Evolutionary conservation across 306 rosid species (phyloP).

Genomic region (Elaeagnus macrophylla): DNA sequence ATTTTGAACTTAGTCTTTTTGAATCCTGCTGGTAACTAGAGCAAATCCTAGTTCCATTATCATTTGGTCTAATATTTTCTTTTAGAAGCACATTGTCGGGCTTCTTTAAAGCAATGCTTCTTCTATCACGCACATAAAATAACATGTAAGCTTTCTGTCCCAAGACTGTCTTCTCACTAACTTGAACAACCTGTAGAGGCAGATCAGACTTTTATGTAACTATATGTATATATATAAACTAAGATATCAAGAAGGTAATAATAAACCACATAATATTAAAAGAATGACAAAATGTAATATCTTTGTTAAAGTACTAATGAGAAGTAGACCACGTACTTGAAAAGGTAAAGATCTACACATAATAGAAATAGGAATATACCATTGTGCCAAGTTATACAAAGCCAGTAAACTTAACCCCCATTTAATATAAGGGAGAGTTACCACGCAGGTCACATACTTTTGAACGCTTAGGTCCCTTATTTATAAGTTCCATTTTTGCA

Average conservation of each 20-base stretch:
- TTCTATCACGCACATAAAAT: slow-evolving; percentile 87
- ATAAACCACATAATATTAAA: too few relatives aligned
- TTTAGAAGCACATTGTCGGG: slow-evolving; percentile 34
- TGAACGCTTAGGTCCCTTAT: too few relatives aligned
- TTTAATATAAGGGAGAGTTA: too few relatives aligned
- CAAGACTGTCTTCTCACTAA: slow-evolving; percentile 65
- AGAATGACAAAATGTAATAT: too few relatives aligned
- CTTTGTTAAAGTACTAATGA: too few relatives aligned
- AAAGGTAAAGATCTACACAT: too few relatives aligned
- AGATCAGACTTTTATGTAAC: neutral
- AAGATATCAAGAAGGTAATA: neutral
- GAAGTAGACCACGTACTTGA: too few relatives aligned
- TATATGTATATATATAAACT: neutral
- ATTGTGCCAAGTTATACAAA: too few relatives aligned
- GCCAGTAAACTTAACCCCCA: too few relatives aligned
- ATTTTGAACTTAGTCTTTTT: slow-evolving; percentile 32
- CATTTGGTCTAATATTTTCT: slow-evolving; percentile 35
- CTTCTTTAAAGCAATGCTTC: slow-evolving; percentile 42
- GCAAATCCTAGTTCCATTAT: slow-evolving; percentile 22
- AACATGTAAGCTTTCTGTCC: slow-evolving; percentile 95
- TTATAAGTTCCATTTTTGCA: too few relatives aligned
- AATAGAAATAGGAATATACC: too few relatives aligned
- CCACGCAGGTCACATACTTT: too few relatives aligned
- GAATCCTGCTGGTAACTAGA: slow-evolving; percentile 24
- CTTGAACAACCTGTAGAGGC: slow-evolving; percentile 54